phyloP scores from a whole-genome alignment of 352 stramenopile species.

The Globisporangium irregulare region DNA sequence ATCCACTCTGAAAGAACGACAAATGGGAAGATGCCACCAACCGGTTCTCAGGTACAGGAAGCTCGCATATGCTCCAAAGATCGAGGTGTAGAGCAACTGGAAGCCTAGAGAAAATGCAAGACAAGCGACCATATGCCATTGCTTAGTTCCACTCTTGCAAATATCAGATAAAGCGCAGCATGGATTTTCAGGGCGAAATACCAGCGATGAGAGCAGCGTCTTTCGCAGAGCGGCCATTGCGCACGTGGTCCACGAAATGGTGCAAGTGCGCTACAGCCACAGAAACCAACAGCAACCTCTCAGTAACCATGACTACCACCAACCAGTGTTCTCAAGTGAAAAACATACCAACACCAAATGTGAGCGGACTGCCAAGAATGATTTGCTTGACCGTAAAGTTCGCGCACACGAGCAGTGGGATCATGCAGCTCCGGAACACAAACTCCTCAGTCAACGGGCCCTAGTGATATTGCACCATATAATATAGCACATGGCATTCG shows the following conservation, averaged over 20 bases:
- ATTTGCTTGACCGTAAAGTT: conserved; percentile 81
- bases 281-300: conserved; percentile 1
- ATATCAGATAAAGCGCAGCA: too few species aligned
- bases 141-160: not conserved
- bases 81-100: conserved; percentile 94
- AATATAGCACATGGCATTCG: conserved; percentile 1
- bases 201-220: conserved; percentile 76
- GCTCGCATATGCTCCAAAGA: conserved; percentile 95
- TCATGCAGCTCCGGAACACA: conserved; percentile 94
- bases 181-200: conserved; percentile 22
- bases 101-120: conserved; percentile 47
- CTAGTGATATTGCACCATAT: conserved; percentile 27
- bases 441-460: conserved; percentile 94
- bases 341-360: conserved; percentile 91
- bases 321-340: not conserved
- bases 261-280: conserved; percentile 73
- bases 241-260: conserved; percentile 84
- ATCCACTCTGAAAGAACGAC: not conserved
- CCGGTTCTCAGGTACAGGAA: conserved; percentile 92
- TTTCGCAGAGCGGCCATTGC: conserved; percentile 60
- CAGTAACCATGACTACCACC: not conserved
- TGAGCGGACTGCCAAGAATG: conserved; percentile 86
- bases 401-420: conserved; percentile 86
- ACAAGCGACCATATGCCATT: not conserved
- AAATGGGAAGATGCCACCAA: conserved; percentile 14